Base-by-base conservation (phyloP, 176 grass and related monocot species). In the Thalia dealbata region DNA sequence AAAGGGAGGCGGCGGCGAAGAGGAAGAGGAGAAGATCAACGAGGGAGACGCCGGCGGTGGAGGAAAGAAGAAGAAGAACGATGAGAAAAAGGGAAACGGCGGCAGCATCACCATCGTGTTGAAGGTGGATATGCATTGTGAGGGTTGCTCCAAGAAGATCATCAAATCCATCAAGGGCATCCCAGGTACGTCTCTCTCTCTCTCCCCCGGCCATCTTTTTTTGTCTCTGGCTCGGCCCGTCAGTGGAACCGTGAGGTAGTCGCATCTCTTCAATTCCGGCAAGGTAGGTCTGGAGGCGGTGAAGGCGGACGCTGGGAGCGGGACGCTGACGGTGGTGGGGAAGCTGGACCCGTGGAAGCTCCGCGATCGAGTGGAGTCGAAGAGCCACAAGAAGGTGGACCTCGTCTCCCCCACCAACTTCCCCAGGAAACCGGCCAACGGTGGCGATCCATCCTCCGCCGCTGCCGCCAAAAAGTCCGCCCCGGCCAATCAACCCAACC, bases 91-190 rank as follows among this genome's bases (percentile, higher is more conserved):
- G 0, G 48, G 32, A 1, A 1, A 26, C 71, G 83, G 11, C 15
- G 85, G 6, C 52, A 65, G 21, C 11, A 72, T 84, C n/a, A 88
- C 84, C 10, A 86, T 78, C 7, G 80, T 92, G 30, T 67, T 96
- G 64, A 90, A 90, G 89, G 70, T 92, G 0, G 92, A 96, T 81
- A 87, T 90, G 76, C 92, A 90, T 83, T 96, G 87, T 83, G 76
- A 90, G 51, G 93, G 89, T 2, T 96, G 93, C 77, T 73, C 82
- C 22, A 77, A 55, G 15, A 86, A 86, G 58, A 87, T 92, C 80
- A 75, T 64, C 51, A 75, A 14, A 28, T 88, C 89, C 52, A 35
- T 92, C 64, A 88, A 67, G 15, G 89, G 81, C 7, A 85, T 69
- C 75, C 56, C 88, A 82, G 93, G 93, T 76, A 29, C 10, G 0